Percentiles rank a stretch among this genome's conserved stretches.
Evolutionary conservation across 768 basidiomycete species (phyloP).

Genomic region (Suillus brevipes): DNA sequence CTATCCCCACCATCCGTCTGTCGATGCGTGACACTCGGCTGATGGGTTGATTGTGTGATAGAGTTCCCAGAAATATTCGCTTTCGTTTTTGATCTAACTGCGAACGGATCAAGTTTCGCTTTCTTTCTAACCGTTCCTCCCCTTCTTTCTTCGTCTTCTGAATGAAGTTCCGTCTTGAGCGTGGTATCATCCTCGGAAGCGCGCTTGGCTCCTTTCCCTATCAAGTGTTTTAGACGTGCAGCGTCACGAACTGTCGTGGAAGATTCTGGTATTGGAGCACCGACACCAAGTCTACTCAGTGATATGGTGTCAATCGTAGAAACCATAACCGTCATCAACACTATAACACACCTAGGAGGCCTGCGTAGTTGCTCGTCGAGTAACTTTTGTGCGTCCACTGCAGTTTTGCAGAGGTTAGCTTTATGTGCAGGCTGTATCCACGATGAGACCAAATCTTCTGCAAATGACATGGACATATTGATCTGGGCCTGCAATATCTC

Average conservation of each 20-base stretch:
- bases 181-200: conserved; percentile 38
- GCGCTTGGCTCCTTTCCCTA: conserved; percentile 51
- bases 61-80: conserved; percentile 28
- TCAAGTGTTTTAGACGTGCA: conserved; percentile 62
- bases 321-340: neutral
- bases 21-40: neutral
- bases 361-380: conserved; percentile 66
- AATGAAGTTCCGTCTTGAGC: conserved; percentile 17
- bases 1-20: neutral
- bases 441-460: conserved; percentile 70
- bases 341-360: conserved; percentile 60
- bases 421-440: conserved; percentile 66
- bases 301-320: conserved; percentile 13
- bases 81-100: conserved; percentile 45
- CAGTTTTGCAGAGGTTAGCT: conserved; percentile 34
- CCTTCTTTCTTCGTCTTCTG: conserved; percentile 57
- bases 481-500: conserved; percentile 81
- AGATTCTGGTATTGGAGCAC: conserved; percentile 58
- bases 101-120: conserved; percentile 58
- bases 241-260: conserved; percentile 49
- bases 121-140: conserved; percentile 61
- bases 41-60: neutral
- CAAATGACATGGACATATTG: conserved; percentile 76
- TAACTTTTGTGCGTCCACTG: conserved; percentile 46
- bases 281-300: conserved; percentile 66